A percentile compares a stretch with the other conserved stretches of the same genome.
These are phyloP conservation scores for Crucibulum laeve DNA, from an alignment of 768 basidiomycete species.

Conservation along the genomic window DNA sequence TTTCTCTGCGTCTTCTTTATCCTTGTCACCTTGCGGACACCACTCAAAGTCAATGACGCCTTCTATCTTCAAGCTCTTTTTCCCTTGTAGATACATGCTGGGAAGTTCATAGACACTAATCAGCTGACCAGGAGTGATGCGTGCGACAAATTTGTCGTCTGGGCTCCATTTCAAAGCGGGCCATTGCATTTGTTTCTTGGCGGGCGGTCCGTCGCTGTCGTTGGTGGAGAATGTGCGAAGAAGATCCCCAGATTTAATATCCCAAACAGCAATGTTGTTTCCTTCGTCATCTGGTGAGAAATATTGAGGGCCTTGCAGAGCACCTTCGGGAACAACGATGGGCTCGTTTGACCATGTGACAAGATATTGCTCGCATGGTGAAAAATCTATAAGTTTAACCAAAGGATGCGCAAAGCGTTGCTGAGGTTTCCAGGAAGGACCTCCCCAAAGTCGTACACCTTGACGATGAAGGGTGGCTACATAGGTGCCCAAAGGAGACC, in stretches of 20 bases:
- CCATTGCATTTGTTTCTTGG: constrained; percentile 88
- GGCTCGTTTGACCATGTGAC: constrained; percentile 98
- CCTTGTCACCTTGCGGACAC: constrained; percentile 91
- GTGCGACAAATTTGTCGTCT: constrained; percentile 92
- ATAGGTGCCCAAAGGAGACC: constrained; percentile 97
- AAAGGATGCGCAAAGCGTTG: constrained; percentile 93
- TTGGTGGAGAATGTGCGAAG: constrained; percentile 84
- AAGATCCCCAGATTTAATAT: constrained; percentile 88
- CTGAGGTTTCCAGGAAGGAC: constrained; percentile 82
- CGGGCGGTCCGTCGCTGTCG: constrained; percentile 51
- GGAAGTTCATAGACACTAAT: constrained; percentile 97
- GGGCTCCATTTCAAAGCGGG: constrained; percentile 96
- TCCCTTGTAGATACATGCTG: constrained; percentile 88
- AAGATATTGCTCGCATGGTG: constrained; percentile 92
- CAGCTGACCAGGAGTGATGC: constrained; percentile 84
- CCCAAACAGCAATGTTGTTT: constrained; percentile 97
- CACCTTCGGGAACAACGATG: constrained; percentile 79
- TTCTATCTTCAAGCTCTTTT: constrained; percentile 96
- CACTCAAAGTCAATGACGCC: constrained; percentile 98
- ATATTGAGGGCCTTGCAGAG: constrained; percentile 76
- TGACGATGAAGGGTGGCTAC: constrained; percentile 91
- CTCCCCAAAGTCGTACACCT: constrained; percentile 95
- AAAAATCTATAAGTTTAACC: constrained; percentile 95
- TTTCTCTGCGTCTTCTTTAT: constrained; percentile 67
- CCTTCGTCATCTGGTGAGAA: constrained; percentile 95